phyloP scores from a whole-genome alignment of 1,139 yeast species.

The Candida glucosophila region DNA sequence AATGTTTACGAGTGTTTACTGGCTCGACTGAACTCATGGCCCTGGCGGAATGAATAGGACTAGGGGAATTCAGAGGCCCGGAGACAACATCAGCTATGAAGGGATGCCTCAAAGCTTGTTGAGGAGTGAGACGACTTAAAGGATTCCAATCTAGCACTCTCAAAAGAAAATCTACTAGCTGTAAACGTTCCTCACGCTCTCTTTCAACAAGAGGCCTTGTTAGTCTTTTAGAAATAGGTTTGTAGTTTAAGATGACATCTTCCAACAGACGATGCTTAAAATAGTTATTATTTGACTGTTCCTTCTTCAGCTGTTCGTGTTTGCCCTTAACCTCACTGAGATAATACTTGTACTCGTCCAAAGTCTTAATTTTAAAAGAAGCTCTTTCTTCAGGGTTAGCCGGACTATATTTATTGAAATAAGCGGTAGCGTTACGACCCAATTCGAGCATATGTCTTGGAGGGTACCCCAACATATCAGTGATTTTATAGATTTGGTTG shows the following conservation, averaged over 20 bases:
- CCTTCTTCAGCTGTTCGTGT: slow-evolving; percentile 50
- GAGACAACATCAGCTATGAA: slow-evolving; percentile 46
- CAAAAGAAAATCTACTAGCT: slow-evolving; percentile 67
- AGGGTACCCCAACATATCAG: slow-evolving; percentile 78
- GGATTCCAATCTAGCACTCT: slow-evolving; percentile 84
- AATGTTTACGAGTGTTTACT: no score
- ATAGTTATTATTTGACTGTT: slow-evolving; percentile 78
- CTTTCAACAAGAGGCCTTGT: slow-evolving; percentile 52
- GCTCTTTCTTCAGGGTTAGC: slow-evolving; percentile 21
- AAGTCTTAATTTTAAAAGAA: slow-evolving; percentile 21
- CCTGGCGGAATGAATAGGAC: no score
- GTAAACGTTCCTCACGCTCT: slow-evolving; percentile 65
- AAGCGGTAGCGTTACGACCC: slow-evolving; percentile 76
- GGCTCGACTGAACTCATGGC: no score
- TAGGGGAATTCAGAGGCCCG: no score
- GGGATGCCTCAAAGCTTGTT: slow-evolving; percentile 89
- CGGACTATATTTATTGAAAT: slow-evolving; percentile 41
- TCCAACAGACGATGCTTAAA: slow-evolving; percentile 65
- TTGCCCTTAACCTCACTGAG: slow-evolving; percentile 13
- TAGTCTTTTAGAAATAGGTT: slow-evolving; percentile 66
- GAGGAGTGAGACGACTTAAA: slow-evolving; percentile 92
- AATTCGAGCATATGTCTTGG: slow-evolving; percentile 96
- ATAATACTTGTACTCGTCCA: slow-evolving; percentile 27
- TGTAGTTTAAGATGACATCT: slow-evolving; percentile 71
- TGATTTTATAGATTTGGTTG: slow-evolving; percentile 78